phyloP scores from a whole-genome alignment of 2,329 filamentous ascomycete species.

The Aspergillus sergii region DNA sequence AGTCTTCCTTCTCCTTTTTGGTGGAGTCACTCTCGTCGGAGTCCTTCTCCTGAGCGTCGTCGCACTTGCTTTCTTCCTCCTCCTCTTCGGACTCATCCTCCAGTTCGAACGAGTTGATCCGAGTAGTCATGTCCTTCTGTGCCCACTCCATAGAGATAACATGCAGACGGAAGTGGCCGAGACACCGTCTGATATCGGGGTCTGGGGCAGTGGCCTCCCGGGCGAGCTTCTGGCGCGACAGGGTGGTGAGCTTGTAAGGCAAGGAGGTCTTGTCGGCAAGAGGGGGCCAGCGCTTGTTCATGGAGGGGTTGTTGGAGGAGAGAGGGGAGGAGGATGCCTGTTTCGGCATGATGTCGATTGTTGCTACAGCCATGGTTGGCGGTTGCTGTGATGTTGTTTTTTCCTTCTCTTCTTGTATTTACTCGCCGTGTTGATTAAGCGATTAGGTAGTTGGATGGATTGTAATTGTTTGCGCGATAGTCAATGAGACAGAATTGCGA shows the following conservation, averaged over 20 bases:
- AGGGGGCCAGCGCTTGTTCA: slow-evolving; percentile 39
- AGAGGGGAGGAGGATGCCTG: slow-evolving; percentile 23
- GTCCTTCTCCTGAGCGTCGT: slow-evolving; percentile 15
- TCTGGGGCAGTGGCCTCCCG: slow-evolving; percentile 39
- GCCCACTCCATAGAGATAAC: slow-evolving; percentile 37
- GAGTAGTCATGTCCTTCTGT: slow-evolving; percentile 38
- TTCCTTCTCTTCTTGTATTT: background rate
- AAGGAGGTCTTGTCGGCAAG: slow-evolving; percentile 38
- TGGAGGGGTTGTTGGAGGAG: slow-evolving; percentile 27
- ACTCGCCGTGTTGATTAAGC: background rate
- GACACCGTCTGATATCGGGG: slow-evolving; percentile 38
- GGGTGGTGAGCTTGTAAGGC: slow-evolving; percentile 38
- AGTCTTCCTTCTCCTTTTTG: slow-evolving; percentile 5
- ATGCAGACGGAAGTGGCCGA: slow-evolving; percentile 38
- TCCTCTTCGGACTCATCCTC: slow-evolving; percentile 34
- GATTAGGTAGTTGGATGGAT: background rate
- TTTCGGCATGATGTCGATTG: slow-evolving; percentile 21
- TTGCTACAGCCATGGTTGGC: slow-evolving; percentile 28
- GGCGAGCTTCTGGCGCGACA: slow-evolving; percentile 39
- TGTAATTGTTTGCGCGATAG: background rate
- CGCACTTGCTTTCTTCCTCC: slow-evolving; percentile 16
- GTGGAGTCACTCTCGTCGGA: slow-evolving; percentile 11
- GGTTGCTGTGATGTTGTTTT: background rate
- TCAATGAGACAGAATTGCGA: background rate
- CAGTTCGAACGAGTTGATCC: slow-evolving; percentile 40